Conservation (phyloP, 164 flowering plant genomes). For the Stephania cephalantha region DNA sequence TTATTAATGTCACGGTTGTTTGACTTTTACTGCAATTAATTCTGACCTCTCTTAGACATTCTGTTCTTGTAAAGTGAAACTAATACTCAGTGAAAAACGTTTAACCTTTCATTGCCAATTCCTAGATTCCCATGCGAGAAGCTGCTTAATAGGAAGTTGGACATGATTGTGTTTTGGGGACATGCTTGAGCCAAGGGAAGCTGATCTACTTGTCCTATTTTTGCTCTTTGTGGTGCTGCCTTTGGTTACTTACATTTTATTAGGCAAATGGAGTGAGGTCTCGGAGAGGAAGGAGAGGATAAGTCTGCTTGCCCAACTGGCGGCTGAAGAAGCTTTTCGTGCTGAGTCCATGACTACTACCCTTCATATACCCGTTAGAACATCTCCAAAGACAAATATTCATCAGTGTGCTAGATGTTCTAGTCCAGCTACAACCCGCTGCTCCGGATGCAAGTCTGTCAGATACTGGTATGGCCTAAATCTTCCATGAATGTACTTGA, state of each 20-base stretch:
- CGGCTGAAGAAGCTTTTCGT: conserved; percentile 53
- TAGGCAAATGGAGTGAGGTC: conserved; percentile 82
- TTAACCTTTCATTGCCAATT: conserved; percentile 3
- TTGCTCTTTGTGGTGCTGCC: conserved; percentile 76
- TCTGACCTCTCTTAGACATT: background rate
- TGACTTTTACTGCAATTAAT: too few relatives aligned
- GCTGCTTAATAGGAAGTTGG: conserved; percentile 30
- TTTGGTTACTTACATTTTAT: conserved; percentile 60
- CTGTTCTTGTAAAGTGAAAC: background rate
- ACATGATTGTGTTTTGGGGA: conserved; percentile 67
- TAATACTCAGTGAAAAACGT: background rate
- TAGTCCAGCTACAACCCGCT: conserved; percentile 76
- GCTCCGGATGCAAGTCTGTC: conserved; percentile 81
- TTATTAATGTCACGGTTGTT: too few relatives aligned
- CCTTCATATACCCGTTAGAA: conserved; percentile 31
- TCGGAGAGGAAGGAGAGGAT: conserved; percentile 57
- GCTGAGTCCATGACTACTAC: conserved; percentile 45
- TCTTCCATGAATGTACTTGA: background rate
- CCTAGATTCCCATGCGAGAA: conserved; percentile 16
- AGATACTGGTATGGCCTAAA: conserved; percentile 60
- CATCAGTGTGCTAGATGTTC: conserved; percentile 72
- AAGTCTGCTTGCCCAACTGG: conserved; percentile 61
- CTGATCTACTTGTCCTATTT: conserved; percentile 65
- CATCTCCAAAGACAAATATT: conserved; percentile 29
- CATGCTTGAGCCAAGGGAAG: conserved; percentile 93